These are phyloP conservation scores for Ophiostoma tasmaniense DNA, from an alignment of 2,329 filamentous ascomycete genomes.

Conservation along the genomic window DNA sequence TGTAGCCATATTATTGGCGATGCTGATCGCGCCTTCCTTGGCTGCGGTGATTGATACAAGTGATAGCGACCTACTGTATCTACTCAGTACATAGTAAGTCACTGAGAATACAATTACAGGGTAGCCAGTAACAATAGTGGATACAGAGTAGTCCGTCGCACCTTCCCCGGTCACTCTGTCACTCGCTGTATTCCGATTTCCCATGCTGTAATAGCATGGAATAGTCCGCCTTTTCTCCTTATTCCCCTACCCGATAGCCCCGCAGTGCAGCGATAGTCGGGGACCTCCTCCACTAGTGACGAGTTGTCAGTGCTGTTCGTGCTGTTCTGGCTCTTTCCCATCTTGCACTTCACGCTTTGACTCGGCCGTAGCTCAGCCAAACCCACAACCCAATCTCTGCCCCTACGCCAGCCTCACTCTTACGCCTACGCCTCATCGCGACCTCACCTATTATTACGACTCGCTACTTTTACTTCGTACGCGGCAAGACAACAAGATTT, in stretches of 20 bases:
- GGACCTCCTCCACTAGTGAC: too few relatives aligned
- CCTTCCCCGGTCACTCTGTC: background rate
- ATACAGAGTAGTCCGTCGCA: background rate
- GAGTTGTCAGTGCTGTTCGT: background rate
- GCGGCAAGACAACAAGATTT: background rate
- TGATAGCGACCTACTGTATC: background rate
- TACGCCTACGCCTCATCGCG: background rate
- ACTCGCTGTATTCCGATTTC: background rate
- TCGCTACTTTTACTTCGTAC: background rate
- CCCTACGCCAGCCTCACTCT: background rate
- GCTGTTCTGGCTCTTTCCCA: background rate
- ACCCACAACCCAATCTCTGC: background rate
- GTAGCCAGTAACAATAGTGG: background rate
- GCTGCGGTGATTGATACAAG: background rate
- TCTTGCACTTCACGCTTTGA: background rate
- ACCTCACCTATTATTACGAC: background rate
- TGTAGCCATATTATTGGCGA: background rate
- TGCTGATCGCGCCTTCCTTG: background rate
- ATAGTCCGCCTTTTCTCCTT: background rate
- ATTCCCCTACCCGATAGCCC: background rate
- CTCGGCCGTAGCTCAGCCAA: background rate
- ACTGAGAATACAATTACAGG: too few relatives aligned
- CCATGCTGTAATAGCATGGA: background rate
- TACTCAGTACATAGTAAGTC: too few relatives aligned
- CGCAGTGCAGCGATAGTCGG: constrained; percentile 3